These are phyloP conservation scores for Lecanoromycetidae sp. DNA, from an alignment of 2,329 filamentous ascomycete genomes.

Conservation along the genomic window DNA sequence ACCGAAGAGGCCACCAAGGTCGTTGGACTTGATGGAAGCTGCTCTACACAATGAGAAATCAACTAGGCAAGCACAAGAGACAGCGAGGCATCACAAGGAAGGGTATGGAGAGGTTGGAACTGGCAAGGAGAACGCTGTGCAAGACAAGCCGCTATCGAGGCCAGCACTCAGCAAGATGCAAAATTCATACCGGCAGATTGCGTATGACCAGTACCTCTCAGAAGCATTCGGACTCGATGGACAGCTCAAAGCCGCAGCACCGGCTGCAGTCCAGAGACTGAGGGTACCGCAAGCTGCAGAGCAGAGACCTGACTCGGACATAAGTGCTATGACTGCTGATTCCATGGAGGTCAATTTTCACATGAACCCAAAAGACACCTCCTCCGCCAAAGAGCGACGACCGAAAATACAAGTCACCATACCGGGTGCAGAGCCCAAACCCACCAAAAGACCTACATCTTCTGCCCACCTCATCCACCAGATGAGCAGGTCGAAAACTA, in stretches of 20 bases:
- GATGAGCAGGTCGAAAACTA: slow-evolving; percentile 10
- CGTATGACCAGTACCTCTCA: slow-evolving; percentile 17
- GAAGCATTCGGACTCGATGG: slow-evolving; percentile 15
- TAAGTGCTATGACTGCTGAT: slow-evolving; percentile 10
- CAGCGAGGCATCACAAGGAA: slow-evolving; percentile 3
- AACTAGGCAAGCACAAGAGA: not conserved
- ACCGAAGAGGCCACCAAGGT: slow-evolving; percentile 7
- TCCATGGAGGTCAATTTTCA: slow-evolving; percentile 17
- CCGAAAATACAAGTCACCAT: slow-evolving; percentile 19
- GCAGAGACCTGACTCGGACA: slow-evolving; percentile 11
- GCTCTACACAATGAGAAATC: slow-evolving; percentile 12
- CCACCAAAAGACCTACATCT: slow-evolving; percentile 11
- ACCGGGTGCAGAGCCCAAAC: slow-evolving; percentile 9
- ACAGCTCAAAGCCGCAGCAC: slow-evolving; percentile 1
- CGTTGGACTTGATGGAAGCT: slow-evolving; percentile 17
- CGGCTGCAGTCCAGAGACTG: slow-evolving; percentile 5
- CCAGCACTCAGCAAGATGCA: slow-evolving; percentile 13
- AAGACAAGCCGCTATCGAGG: not conserved
- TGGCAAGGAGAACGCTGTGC: slow-evolving; percentile 12
- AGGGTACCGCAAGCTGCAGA: slow-evolving; percentile 1
- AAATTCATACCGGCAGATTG: slow-evolving; percentile 13
- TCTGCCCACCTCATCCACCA: slow-evolving; percentile 13
- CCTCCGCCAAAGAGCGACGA: slow-evolving; percentile 12
- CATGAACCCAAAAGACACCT: slow-evolving; percentile 7
- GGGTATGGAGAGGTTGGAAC: slow-evolving; percentile 1